Evolutionary conservation across 2,329 filamentous ascomycete genomes (phyloP).

Genomic region (Elsinoe fawcettii): DNA sequence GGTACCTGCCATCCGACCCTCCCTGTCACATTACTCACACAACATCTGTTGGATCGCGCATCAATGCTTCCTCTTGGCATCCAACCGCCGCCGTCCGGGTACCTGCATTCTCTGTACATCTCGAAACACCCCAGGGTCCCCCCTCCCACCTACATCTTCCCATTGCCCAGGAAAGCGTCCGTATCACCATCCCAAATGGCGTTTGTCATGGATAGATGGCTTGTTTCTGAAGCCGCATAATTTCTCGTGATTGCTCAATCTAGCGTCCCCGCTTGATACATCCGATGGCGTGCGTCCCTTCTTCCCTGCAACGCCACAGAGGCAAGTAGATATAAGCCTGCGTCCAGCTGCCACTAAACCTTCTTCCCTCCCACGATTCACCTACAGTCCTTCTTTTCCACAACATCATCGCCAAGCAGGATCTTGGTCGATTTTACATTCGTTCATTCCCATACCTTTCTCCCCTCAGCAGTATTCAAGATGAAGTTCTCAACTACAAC

Average conservation of each 20-base stretch:
- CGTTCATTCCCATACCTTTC: neutral
- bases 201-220: constrained; percentile 11
- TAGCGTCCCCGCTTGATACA: constrained; percentile 1
- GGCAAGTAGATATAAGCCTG: constrained; percentile 11
- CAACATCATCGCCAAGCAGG: constrained; percentile 5
- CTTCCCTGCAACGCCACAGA: constrained; percentile 5
- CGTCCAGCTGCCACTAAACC: neutral
- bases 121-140: constrained; percentile 5
- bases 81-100: neutral
- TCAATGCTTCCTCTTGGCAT: neutral
- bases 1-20: neutral
- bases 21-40: neutral
- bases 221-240: neutral
- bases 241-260: neutral
- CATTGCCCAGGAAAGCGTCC: neutral
- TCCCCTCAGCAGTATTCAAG: neutral
- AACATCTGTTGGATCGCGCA: neutral
- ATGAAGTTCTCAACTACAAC: constrained; percentile 12
- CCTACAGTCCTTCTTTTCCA: constrained; percentile 3
- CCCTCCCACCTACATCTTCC: neutral
- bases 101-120: neutral
- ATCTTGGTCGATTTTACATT: constrained; percentile 10
- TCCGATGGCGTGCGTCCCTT: neutral
- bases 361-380: neutral
- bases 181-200: constrained; percentile 9